Percentiles rank a stretch among this genome's conserved stretches.
Conservation (phyloP, 805 yeast genomes). For the Saccharomyces kudriavzevii region DNA sequence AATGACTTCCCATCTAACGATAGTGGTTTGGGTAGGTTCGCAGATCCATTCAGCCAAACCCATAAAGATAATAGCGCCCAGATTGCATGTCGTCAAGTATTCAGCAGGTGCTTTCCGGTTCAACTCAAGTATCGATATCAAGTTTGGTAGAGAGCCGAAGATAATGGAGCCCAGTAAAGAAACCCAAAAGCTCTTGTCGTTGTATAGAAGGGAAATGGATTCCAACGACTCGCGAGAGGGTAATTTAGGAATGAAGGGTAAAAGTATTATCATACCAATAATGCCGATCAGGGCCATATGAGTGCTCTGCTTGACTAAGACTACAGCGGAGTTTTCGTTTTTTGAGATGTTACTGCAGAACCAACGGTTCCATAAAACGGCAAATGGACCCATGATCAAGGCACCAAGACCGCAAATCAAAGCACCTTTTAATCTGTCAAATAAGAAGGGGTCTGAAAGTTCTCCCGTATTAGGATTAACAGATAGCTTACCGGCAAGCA, state of each 20-base stretch:
- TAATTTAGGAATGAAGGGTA: conserved; percentile 18
- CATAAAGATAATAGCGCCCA: conserved; percentile 23
- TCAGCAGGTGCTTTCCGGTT: conserved; percentile 22
- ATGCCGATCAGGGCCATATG: conserved; percentile 17
- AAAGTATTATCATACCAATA: conserved; percentile 13
- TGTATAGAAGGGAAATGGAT: conserved; percentile 8
- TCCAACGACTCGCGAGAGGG: neutral
- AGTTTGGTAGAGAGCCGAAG: conserved; percentile 23
- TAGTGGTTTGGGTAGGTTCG: conserved; percentile 23
- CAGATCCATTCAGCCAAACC: conserved; percentile 27
- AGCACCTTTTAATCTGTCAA: conserved; percentile 30
- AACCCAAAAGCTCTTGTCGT: conserved; percentile 15
- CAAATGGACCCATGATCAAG: conserved; percentile 27
- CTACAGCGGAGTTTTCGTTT: conserved; percentile 4
- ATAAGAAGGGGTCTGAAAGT: conserved; percentile 29
- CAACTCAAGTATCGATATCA: conserved; percentile 19
- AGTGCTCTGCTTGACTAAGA: conserved; percentile 11
- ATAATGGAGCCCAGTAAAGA: conserved; percentile 10
- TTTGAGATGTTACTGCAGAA: conserved; percentile 8
- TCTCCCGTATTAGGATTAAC: conserved; percentile 30
- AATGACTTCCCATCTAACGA: conserved; percentile 29
- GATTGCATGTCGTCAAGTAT: conserved; percentile 22
- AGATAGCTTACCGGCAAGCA: conserved; percentile 28
- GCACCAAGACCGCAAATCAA: conserved; percentile 29
- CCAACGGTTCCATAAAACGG: conserved; percentile 27